These are phyloP conservation scores for Sporothrix protearum DNA, from an alignment of 2,329 filamentous ascomycete species.

Conservation along the genomic window DNA sequence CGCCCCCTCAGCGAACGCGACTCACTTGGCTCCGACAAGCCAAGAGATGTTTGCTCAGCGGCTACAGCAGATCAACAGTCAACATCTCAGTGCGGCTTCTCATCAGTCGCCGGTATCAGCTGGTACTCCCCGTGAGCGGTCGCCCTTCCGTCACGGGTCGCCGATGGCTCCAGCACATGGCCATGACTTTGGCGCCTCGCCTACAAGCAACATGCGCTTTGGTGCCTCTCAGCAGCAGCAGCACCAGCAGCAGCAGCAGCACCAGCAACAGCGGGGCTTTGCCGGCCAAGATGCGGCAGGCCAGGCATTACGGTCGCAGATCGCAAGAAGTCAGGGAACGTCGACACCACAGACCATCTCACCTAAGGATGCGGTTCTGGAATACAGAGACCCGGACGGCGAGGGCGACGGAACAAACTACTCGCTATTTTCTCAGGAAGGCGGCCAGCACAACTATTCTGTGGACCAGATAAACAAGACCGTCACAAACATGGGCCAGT, in stretches of 20 bases:
- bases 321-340: slow-evolving; percentile 42
- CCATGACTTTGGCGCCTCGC: slow-evolving; percentile 42
- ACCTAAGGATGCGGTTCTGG: slow-evolving; percentile 84
- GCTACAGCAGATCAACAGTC: slow-evolving; percentile 73
- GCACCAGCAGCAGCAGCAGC: slow-evolving; percentile 56
- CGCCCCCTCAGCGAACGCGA: slow-evolving; percentile 44
- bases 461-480: slow-evolving; percentile 40
- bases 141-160: slow-evolving; percentile 74
- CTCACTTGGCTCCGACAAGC: slow-evolving; percentile 46
- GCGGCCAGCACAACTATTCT: slow-evolving; percentile 47
- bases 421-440: slow-evolving; percentile 58
- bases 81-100: slow-evolving; percentile 57
- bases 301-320: slow-evolving; percentile 42
- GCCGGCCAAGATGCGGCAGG: slow-evolving; percentile 48
- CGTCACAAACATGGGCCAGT: slow-evolving; percentile 29
- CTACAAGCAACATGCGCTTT: slow-evolving; percentile 35
- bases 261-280: slow-evolving; percentile 50
- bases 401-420: slow-evolving; percentile 53
- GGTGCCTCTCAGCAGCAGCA: slow-evolving; percentile 53
- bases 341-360: slow-evolving; percentile 80
- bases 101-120: slow-evolving; percentile 46
- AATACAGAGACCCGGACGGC: slow-evolving; percentile 74
- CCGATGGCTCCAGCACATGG: slow-evolving; percentile 51
- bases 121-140: slow-evolving; percentile 60
- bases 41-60: slow-evolving; percentile 69